Evolutionary conservation across 352 stramenopile genomes (phyloP).

Genomic region (Globisporangium middletonii): DNA sequence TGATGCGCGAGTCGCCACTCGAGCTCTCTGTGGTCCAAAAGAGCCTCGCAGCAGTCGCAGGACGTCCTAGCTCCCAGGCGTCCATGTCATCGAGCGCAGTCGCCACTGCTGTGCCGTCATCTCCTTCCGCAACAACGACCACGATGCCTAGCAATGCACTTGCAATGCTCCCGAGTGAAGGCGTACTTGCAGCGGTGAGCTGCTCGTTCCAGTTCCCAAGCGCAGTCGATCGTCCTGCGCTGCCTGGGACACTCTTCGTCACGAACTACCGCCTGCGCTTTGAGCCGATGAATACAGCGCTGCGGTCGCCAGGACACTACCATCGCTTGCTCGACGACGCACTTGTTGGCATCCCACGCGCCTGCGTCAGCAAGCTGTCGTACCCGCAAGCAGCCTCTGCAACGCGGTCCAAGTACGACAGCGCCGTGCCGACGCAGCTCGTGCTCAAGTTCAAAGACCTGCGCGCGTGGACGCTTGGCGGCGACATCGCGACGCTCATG

Average conservation of each 20-base stretch:
- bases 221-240: slow-evolving; percentile 28
- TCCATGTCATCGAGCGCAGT: neutral
- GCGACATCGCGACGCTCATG: slow-evolving; percentile 60
- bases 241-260: slow-evolving; percentile 56
- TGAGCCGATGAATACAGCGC: slow-evolving; percentile 42
- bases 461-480: slow-evolving; percentile 57
- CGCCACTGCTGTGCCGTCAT: slow-evolving; percentile 1
- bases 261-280: slow-evolving; percentile 71
- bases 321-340: slow-evolving; percentile 58
- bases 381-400: slow-evolving; percentile 47
- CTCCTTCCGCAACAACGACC: neutral
- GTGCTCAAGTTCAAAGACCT: slow-evolving; percentile 82
- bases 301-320: slow-evolving; percentile 35
- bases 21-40: neutral
- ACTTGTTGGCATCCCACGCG: slow-evolving; percentile 53
- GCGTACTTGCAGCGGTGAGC: slow-evolving; percentile 24
- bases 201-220: slow-evolving; percentile 58
- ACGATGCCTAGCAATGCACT: neutral
- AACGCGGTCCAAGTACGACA: slow-evolving; percentile 23
- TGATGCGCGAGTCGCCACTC: neutral
- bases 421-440: slow-evolving; percentile 41
- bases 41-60: neutral
- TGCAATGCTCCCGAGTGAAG: slow-evolving; percentile 34
- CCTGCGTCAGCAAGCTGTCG: slow-evolving; percentile 53
- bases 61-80: slow-evolving; percentile 2